Conservation (phyloP, 192 early-diverging fungal genomes). For the Piromyces finnis region DNA sequence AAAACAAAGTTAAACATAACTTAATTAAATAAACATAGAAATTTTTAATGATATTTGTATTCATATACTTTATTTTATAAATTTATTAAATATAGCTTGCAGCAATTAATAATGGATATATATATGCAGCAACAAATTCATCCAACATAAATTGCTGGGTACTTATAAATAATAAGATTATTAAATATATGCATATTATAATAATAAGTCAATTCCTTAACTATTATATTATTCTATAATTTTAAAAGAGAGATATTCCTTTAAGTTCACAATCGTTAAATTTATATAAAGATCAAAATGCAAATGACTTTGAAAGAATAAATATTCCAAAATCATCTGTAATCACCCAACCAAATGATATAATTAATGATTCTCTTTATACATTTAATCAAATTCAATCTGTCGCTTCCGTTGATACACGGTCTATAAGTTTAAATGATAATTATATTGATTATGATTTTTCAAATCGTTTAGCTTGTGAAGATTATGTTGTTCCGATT, state of each 20-base stretch:
- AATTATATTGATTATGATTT: not conserved
- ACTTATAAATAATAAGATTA: too few relatives aligned
- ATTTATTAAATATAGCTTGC: conserved; percentile 28
- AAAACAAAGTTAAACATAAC: too few relatives aligned
- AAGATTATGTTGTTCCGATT: not conserved
- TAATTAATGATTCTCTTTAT: not conserved
- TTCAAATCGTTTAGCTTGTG: not conserved
- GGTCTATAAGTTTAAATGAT: not conserved
- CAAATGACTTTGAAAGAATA: not conserved
- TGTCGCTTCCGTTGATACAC: not conserved
- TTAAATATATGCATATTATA: too few relatives aligned
- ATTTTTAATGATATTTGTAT: too few relatives aligned
- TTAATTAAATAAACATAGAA: too few relatives aligned
- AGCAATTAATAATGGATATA: conserved; percentile 62
- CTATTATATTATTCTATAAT: too few relatives aligned
- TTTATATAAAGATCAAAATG: not conserved
- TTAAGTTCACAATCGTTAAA: conserved; percentile 18
- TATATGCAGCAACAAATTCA: conserved; percentile 81
- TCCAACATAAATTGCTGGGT: conserved; percentile 78
- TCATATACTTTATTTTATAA: too few relatives aligned
- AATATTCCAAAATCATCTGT: not conserved
- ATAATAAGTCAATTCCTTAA: too few relatives aligned
- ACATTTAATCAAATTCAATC: not conserved
- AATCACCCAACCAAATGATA: not conserved
- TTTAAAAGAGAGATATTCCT: conserved; percentile 42